Evolutionary conservation across 2,329 filamentous ascomycete species (phyloP).

Genomic region (Phialocephala sp.): DNA sequence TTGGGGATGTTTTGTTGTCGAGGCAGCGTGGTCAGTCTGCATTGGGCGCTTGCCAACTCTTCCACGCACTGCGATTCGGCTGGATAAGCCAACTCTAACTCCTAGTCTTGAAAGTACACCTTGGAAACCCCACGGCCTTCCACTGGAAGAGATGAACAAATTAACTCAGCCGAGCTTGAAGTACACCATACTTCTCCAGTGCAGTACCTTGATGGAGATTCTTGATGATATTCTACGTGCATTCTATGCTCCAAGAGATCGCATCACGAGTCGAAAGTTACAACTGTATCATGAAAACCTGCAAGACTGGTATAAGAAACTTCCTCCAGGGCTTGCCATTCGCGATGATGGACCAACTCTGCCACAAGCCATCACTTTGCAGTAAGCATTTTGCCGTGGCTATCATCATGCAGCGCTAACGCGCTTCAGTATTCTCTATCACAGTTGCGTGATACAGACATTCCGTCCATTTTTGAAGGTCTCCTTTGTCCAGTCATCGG

Average conservation of each 20-base stretch:
- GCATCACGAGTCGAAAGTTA: slow-evolving; percentile 68
- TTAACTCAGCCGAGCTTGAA: slow-evolving; percentile 26
- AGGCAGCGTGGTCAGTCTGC: slow-evolving; percentile 51
- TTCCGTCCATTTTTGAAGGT: slow-evolving; percentile 64
- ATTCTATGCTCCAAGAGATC: slow-evolving; percentile 70
- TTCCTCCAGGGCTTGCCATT: slow-evolving; percentile 66
- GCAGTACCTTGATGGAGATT: slow-evolving; percentile 70
- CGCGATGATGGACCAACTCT: slow-evolving; percentile 54
- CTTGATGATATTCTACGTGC: slow-evolving; percentile 64
- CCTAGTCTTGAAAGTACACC: slow-evolving; percentile 41
- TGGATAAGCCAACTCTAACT: slow-evolving; percentile 50
- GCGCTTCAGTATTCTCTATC: slow-evolving; percentile 65
- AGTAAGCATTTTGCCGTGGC: slow-evolving; percentile 57
- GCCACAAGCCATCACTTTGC: slow-evolving; percentile 52
- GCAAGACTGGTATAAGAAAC: slow-evolving; percentile 71
- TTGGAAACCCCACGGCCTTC: slow-evolving; percentile 43
- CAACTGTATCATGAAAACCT: slow-evolving; percentile 67
- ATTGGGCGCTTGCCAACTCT: slow-evolving; percentile 54
- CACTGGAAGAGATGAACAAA: background rate
- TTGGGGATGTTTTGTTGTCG: slow-evolving; percentile 56
- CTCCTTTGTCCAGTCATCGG: slow-evolving; percentile 29
- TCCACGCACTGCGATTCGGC: slow-evolving; percentile 53
- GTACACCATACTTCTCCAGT: slow-evolving; percentile 27
- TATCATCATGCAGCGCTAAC: slow-evolving; percentile 4
- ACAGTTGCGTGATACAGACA: slow-evolving; percentile 68